A percentile compares a stretch with the other conserved stretches of the same genome.
Conservation (phyloP, 768 basidiomycete species). For the Rubroboletus pulcherrimus region DNA sequence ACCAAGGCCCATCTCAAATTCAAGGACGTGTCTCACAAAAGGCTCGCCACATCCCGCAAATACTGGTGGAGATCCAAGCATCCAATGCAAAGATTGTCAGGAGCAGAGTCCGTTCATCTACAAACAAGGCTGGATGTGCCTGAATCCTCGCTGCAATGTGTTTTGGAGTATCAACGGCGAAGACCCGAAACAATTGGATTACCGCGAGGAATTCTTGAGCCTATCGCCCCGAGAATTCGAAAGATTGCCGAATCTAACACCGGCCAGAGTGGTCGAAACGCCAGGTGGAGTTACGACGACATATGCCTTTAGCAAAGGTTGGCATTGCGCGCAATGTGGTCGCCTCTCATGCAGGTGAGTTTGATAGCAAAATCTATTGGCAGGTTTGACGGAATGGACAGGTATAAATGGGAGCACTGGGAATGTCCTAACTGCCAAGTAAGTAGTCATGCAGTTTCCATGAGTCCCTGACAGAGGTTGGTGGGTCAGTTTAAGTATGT, state of each 20-base stretch:
- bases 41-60: background rate
- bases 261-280: slow-evolving; percentile 30
- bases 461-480: background rate
- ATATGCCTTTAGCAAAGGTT: slow-evolving; percentile 58
- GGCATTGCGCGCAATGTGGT: slow-evolving; percentile 67
- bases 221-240: slow-evolving; percentile 30
- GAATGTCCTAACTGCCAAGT: slow-evolving; percentile 65
- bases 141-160: slow-evolving; percentile 50
- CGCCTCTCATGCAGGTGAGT: slow-evolving; percentile 69
- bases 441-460: slow-evolving; percentile 6
- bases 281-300: slow-evolving; percentile 44
- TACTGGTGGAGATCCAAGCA: background rate
- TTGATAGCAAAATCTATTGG: background rate
- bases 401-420: slow-evolving; percentile 73
- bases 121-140: slow-evolving; percentile 55
- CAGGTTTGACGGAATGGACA: slow-evolving; percentile 25
- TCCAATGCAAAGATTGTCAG: slow-evolving; percentile 42
- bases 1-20: background rate
- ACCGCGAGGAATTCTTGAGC: slow-evolving; percentile 45
- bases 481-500: slow-evolving; percentile 12
- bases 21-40: background rate
- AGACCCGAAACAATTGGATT: slow-evolving; percentile 40
- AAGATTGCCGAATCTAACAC: slow-evolving; percentile 38
- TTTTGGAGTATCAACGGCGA: slow-evolving; percentile 48
- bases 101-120: slow-evolving; percentile 52